Base-by-base conservation (phyloP, 441 rosid species). In the Gossypium laxum region DNA sequence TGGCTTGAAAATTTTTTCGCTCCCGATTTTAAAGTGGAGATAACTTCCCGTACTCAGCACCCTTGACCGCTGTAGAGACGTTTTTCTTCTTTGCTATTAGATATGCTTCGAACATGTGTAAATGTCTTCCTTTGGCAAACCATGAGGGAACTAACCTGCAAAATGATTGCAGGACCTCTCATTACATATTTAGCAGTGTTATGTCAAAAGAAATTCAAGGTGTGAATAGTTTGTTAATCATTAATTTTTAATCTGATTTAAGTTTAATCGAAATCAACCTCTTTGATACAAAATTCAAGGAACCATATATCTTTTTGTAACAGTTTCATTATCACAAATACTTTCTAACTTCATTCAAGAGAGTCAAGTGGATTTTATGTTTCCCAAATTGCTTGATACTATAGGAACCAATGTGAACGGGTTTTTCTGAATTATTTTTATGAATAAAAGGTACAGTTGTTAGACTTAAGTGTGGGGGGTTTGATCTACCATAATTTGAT, bases 121-220 rank as follows among this genome's bases (percentile, higher is more conserved):
- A 71, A 22, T 38, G 69, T 73, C 64, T 68, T 80, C 71, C 75
- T 34, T n/a, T 18, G 61, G 10, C 17, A 18, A 59, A 72, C 57
- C 74, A 28, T 17, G 12, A 54, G 38, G 63, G 2, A 60, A 22
- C 38, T 48, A 21, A 75, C 48, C 65, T 57, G 60, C 69, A 62
- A 50, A 19, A 22, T 32, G 30, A 10, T 50, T 38, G 74, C 52
- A 26, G 79, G 80, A 45, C 26, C 45, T 24, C 21, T 5, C 14
- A 41, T 47, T 48, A 48, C 70, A 24, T 41, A 48, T 66, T 66
- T 47, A 62, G 28, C 1, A 34, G 18, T 12, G 7, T 72, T 62
- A 30, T 71, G 80, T 75, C 34, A 1, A 71, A 75, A 71, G 72
- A 73, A 74, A 76, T 58, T 67, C 55, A 12, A 67, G 61, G 69